Percentiles rank a stretch among this genome's conserved stretches.
Evolutionary conservation across 2,329 filamentous ascomycete species (phyloP).

Genomic region (Fusarium luffae): DNA sequence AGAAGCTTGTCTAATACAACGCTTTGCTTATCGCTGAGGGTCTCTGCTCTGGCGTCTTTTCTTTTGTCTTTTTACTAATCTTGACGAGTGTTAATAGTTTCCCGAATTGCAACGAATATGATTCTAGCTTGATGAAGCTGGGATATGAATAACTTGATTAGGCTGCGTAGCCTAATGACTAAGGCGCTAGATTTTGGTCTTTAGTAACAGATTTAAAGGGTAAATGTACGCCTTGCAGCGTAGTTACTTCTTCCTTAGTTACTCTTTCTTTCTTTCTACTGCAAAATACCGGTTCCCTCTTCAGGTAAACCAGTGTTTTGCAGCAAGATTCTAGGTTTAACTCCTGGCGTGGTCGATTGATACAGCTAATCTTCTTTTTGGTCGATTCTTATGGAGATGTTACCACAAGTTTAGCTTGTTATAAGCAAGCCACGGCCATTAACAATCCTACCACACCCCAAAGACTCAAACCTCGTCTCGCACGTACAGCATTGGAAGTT

Average conservation of each 20-base stretch:
- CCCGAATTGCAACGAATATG: fast-evolving
- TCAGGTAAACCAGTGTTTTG: too few species aligned
- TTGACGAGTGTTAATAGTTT: background rate
- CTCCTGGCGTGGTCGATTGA: background rate
- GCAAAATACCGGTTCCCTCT: too few species aligned
- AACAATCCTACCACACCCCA: background rate
- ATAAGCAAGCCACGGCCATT: background rate
- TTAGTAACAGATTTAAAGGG: too few species aligned
- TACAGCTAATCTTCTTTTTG: background rate
- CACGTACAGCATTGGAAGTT: background rate
- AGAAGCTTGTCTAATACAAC: background rate
- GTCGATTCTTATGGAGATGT: fast-evolving
- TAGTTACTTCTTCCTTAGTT: too few species aligned
- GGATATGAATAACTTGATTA: background rate
- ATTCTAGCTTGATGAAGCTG: fast-evolving
- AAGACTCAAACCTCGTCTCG: background rate
- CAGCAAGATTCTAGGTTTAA: background rate
- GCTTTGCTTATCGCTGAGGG: background rate
- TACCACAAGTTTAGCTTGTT: background rate
- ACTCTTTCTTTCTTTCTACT: too few species aligned
- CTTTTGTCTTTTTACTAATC: background rate
- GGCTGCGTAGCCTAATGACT: background rate
- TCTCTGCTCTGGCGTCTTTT: background rate
- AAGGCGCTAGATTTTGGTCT: background rate
- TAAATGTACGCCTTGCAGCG: too few species aligned